Evolutionary conservation across 2,329 filamentous ascomycete species (phyloP).

Genomic region (Cercospora janseana): DNA sequence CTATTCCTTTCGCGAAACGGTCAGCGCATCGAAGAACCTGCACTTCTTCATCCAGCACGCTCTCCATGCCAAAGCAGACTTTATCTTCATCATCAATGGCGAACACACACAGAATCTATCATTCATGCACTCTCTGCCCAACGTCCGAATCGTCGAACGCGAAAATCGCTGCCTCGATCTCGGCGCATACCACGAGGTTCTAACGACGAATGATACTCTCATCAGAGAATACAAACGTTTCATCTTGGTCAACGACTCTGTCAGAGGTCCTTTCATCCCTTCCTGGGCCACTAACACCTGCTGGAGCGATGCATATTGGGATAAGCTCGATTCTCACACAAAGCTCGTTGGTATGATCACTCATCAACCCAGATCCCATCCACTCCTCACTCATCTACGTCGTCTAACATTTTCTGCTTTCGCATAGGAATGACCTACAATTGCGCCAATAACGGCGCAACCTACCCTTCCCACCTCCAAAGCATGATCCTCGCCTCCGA

Average conservation of each 20-base stretch:
- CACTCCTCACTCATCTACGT: not conserved
- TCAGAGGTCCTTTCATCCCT: conserved; percentile 22
- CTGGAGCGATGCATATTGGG: conserved; percentile 26
- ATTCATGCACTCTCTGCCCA: no score
- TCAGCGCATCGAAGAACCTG: conserved; percentile 18
- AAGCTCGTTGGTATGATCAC: conserved; percentile 8
- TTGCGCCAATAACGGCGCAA: conserved; percentile 15
- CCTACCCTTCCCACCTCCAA: conserved; percentile 20
- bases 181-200: conserved; percentile 19
- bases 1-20: conserved; percentile 21
- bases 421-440: conserved; percentile 22
- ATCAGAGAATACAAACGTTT: conserved; percentile 17
- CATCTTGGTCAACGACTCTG: conserved; percentile 21
- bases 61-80: conserved; percentile 22
- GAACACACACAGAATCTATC: conserved; percentile 15
- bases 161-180: conserved; percentile 23
- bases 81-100: conserved; percentile 26
- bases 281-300: conserved; percentile 15
- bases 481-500: conserved; percentile 21
- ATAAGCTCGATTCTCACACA: conserved; percentile 14
- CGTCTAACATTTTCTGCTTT: not conserved
- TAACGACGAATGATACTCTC: conserved; percentile 1
- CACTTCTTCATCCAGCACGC: conserved; percentile 21
- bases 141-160: conserved; percentile 19
- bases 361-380: not conserved